A percentile compares a stretch with the other conserved stretches of the same genome.
Conservation (phyloP, 2,329 filamentous ascomycete species). For the Arthrobotrys pseudoclavata region DNA sequence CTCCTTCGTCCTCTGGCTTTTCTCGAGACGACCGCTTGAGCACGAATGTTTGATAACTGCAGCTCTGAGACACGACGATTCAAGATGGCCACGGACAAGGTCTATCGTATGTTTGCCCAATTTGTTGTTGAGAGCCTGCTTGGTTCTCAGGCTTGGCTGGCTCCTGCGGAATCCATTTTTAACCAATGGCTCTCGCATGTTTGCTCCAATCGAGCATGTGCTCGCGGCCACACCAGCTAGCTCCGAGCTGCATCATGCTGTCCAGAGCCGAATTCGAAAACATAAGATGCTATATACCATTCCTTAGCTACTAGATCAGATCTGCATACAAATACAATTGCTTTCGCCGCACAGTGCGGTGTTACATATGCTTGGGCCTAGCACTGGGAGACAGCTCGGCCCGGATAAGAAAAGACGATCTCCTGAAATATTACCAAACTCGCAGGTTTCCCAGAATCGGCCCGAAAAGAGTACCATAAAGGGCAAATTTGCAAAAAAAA, state of each 20-base stretch:
- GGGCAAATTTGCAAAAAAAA: too few species aligned
- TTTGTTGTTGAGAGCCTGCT: conserved; percentile 14
- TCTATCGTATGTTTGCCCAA: not conserved
- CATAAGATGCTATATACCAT: not conserved
- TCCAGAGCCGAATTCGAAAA: not conserved
- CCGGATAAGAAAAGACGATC: too few species aligned
- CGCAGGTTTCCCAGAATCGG: too few species aligned
- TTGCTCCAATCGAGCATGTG: conserved; percentile 54
- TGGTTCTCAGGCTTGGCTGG: conserved; percentile 33
- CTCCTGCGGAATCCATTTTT: conserved; percentile 46
- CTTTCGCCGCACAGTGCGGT: not conserved
- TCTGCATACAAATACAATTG: not conserved
- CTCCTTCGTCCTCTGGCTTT: not conserved
- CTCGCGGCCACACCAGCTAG: conserved; percentile 39
- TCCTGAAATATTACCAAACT: too few species aligned
- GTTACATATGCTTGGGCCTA: not conserved
- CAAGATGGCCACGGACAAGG: conserved; percentile 13
- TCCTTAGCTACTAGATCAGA: not conserved
- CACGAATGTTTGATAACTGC: conserved; percentile 15
- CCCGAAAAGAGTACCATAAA: too few species aligned
- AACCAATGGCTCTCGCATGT: conserved; percentile 58
- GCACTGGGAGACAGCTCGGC: too few species aligned
- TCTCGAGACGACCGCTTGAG: conserved; percentile 2
- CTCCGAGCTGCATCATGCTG: not conserved
- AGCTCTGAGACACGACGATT: conserved; percentile 9